Evolutionary conservation across 192 early-diverging fungal genomes (phyloP).

Genomic region (Backusella tuberculispora): DNA sequence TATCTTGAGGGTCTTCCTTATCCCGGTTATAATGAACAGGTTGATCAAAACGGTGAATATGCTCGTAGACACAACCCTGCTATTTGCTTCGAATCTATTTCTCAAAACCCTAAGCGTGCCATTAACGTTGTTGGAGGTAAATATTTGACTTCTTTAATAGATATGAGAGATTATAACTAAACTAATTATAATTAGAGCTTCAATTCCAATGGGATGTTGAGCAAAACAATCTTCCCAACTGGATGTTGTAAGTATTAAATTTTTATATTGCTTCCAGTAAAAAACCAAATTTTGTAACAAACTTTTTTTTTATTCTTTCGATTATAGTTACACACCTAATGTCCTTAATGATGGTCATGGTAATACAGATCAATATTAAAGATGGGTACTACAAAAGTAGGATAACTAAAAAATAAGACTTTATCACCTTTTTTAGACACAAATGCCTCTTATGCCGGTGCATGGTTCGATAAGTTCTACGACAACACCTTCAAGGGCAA

Average conservation of each 20-base stretch:
- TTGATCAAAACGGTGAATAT: conserved; percentile 17
- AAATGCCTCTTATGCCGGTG: conserved; percentile 45
- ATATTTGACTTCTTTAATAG: neutral
- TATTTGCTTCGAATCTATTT: conserved; percentile 29
- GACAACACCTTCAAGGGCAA: conserved; percentile 50
- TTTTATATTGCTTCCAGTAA: neutral
- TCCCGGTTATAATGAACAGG: neutral
- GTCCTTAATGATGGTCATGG: conserved; percentile 57
- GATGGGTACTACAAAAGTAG: neutral
- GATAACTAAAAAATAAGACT: neutral
- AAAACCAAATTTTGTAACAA: neutral
- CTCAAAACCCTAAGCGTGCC: conserved; percentile 14
- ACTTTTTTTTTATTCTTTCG: neutral
- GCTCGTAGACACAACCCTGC: conserved; percentile 36
- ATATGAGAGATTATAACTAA: neutral
- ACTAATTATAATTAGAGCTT: neutral
- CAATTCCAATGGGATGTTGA: conserved; percentile 11
- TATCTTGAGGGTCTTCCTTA: conserved; percentile 37
- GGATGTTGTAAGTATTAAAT: conserved; percentile 28
- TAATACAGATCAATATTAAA: neutral
- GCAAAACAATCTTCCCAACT: conserved; percentile 16
- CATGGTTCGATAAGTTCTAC: conserved; percentile 64
- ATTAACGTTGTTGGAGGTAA: conserved; percentile 21
- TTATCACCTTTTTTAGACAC: conserved; percentile 27
- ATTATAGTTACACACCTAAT: conserved; percentile 51